A percentile compares a stretch with the other conserved stretches of the same genome.
Conservation (phyloP, 2,329 filamentous ascomycete species). For the Ophiosphaerella korrae region DNA sequence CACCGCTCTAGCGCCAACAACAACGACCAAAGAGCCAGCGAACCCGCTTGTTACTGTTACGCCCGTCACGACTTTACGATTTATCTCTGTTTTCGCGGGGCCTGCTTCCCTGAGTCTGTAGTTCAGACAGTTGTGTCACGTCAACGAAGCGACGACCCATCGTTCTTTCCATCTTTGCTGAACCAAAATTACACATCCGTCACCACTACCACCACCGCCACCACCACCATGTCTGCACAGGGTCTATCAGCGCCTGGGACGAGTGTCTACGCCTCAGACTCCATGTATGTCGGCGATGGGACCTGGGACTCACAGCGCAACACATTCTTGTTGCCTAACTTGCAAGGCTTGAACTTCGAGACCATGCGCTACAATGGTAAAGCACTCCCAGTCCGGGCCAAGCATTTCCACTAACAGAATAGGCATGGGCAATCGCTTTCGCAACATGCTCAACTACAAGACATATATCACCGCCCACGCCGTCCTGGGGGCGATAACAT, state of each 20-base stretch:
- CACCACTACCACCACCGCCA: constrained; percentile 1
- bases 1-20: constrained; percentile 10
- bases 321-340: constrained; percentile 76
- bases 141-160: not conserved
- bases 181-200: no score
- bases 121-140: constrained; percentile 11
- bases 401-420: constrained; percentile 16
- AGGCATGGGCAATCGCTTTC: constrained; percentile 85
- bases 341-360: constrained; percentile 76
- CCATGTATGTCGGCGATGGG: constrained; percentile 78
- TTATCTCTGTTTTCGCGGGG: constrained; percentile 12
- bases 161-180: no score
- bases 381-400: not conserved
- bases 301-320: constrained; percentile 82
- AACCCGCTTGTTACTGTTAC: constrained; percentile 20
- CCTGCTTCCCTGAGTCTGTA: constrained; percentile 10
- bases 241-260: constrained; percentile 71
- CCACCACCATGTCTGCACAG: constrained; percentile 31
- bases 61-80: constrained; percentile 41
- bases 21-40: constrained; percentile 4
- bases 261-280: constrained; percentile 73
- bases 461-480: constrained; percentile 72
- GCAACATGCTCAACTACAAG: constrained; percentile 71
- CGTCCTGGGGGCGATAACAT: constrained; percentile 72
- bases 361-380: constrained; percentile 85